These are phyloP conservation scores for Arthrobotrys sinensis DNA, from an alignment of 2,329 filamentous ascomycete genomes.

Conservation along the genomic window DNA sequence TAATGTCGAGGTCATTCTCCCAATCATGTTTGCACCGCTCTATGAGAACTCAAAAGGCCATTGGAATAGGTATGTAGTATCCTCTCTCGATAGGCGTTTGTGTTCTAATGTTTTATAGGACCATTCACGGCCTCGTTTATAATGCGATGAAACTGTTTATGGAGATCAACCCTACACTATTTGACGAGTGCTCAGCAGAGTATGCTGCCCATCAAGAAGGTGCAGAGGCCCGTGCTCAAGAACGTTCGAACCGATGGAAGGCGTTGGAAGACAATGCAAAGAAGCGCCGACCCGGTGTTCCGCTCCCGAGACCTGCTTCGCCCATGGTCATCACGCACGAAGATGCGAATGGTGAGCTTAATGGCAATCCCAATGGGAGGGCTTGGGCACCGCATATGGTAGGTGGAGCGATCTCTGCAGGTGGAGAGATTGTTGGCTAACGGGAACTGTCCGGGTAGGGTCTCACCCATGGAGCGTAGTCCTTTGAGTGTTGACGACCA, in stretches of 20 bases:
- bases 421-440: constrained; percentile 51
- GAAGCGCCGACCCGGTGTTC: constrained; percentile 42
- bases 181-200: constrained; percentile 98
- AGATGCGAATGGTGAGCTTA: constrained; percentile 41
- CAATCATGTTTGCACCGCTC: constrained; percentile 98
- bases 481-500: constrained; percentile 24
- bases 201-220: constrained; percentile 97
- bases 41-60: constrained; percentile 99
- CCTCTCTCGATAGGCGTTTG: background rate
- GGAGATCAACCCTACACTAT: constrained; percentile 98
- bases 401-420: constrained; percentile 46
- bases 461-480: constrained; percentile 45
- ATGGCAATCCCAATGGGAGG: constrained; percentile 58
- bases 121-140: constrained; percentile 99
- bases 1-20: constrained; percentile 97
- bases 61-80: constrained; percentile 86
- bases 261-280: constrained; percentile 77
- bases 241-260: constrained; percentile 90
- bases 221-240: constrained; percentile 84
- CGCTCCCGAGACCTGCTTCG: constrained; percentile 46
- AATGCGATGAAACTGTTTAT: constrained; percentile 99
- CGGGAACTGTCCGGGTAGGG: constrained; percentile 47
- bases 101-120: constrained; percentile 74
- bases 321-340: constrained; percentile 60
- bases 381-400: constrained; percentile 59